Conservation (phyloP, 306 rosid species). For the Rosa persica region DNA sequence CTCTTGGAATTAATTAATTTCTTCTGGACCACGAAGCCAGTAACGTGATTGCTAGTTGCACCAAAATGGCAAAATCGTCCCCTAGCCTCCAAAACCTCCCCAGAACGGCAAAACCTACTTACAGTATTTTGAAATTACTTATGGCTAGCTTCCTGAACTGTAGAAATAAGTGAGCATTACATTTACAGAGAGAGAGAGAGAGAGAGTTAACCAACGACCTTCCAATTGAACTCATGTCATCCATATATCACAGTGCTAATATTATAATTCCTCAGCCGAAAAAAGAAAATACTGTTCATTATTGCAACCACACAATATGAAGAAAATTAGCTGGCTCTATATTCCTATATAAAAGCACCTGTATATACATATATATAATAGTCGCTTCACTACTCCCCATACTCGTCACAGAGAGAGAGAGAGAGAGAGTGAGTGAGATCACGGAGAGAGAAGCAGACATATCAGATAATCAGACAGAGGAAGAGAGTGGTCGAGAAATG, state of each 20-base stretch:
- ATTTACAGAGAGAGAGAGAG: neutral
- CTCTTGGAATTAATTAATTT: neutral
- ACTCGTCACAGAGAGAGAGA: neutral
- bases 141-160: too few relatives aligned
- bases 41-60: neutral
- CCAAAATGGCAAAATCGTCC: neutral
- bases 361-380: neutral
- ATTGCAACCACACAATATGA: neutral
- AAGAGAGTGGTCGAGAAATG: neutral
- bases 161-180: too few relatives aligned
- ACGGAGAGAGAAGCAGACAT: neutral
- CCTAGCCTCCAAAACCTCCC: neutral
- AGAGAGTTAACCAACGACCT: neutral
- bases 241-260: neutral
- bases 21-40: neutral
- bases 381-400: neutral
- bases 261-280: neutral
- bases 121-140: neutral
- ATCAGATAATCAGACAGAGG: too few relatives aligned
- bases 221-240: too few relatives aligned
- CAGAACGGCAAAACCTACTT: neutral
- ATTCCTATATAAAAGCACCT: neutral
- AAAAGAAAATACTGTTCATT: neutral
- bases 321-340: neutral
- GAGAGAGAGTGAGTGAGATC: neutral